Evolutionary conservation across 1,284 basidiomycete species (phyloP).

Genomic region (Fomitopsis betulina): DNA sequence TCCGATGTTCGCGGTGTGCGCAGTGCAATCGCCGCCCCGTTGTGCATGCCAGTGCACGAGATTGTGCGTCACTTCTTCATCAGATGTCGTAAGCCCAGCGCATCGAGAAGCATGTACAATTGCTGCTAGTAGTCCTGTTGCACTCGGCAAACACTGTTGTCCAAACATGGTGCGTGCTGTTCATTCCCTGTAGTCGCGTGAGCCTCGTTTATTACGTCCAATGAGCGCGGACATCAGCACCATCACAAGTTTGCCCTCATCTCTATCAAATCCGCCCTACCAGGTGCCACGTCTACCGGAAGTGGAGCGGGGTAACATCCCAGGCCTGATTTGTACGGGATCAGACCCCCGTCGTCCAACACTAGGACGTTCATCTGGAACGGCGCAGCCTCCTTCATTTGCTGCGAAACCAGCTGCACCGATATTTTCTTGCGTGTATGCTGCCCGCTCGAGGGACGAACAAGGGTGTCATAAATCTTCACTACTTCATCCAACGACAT

Average conservation of each 20-base stretch:
- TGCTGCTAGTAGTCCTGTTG: not conserved
- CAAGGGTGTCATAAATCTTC: conserved; percentile 18
- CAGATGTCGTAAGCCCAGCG: no score
- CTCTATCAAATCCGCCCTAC: not conserved
- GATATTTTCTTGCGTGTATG: conserved; percentile 24
- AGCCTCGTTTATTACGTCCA: no score
- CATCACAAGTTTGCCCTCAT: not conserved
- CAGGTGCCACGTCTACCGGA: conserved; percentile 7
- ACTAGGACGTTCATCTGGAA: not conserved
- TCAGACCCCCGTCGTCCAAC: conserved; percentile 11
- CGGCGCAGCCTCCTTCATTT: conserved; percentile 10
- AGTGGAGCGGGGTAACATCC: conserved; percentile 19
- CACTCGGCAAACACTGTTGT: no score
- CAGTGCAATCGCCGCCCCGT: not conserved
- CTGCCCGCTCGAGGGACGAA: conserved; percentile 16
- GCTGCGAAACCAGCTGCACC: conserved; percentile 24
- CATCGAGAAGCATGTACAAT: no score
- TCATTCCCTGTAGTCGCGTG: no score
- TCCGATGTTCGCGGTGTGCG: not conserved
- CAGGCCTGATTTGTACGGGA: conserved; percentile 19
- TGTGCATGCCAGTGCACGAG: not conserved
- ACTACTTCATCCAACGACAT: conserved; percentile 19
- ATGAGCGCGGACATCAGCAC: not conserved
- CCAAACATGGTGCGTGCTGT: no score
- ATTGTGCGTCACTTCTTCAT: not conserved